phyloP scores from a whole-genome alignment of 805 yeast species.

The Trichomonascus vanleenenianus region DNA sequence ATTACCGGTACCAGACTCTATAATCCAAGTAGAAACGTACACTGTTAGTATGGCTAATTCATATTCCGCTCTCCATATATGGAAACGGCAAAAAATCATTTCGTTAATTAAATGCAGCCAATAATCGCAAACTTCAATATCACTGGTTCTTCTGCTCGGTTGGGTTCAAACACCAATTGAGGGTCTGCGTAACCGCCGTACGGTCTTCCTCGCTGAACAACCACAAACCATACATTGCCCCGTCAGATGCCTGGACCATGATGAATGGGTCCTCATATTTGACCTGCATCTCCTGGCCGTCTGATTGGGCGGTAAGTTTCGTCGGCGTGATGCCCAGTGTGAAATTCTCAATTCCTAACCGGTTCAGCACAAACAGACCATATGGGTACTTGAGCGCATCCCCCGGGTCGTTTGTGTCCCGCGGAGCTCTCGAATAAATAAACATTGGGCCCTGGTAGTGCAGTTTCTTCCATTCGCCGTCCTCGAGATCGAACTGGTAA shows the following conservation, averaged over 20 bases:
- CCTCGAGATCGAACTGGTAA: constrained; percentile 28
- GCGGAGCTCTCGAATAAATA: constrained; percentile 28
- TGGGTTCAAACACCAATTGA: constrained; percentile 27
- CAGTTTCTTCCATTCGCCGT: constrained; percentile 32
- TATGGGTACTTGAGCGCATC: constrained; percentile 27
- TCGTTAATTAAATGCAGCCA: no score
- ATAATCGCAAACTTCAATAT: no score
- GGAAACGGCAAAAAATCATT: no score
- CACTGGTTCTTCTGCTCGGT: not conserved
- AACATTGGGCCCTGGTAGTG: constrained; percentile 33
- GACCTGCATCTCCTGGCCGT: constrained; percentile 25
- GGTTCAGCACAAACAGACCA: constrained; percentile 31
- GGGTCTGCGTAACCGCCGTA: constrained; percentile 17
- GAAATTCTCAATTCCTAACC: constrained; percentile 27
- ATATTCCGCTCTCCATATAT: no score
- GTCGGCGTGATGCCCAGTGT: constrained; percentile 28
- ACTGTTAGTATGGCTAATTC: no score
- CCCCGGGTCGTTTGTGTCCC: constrained; percentile 9
- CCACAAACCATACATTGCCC: constrained; percentile 33
- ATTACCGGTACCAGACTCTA: no score
- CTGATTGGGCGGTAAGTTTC: constrained; percentile 14
- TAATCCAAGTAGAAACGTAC: no score
- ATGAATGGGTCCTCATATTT: constrained; percentile 28
- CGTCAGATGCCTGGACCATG: constrained; percentile 28
- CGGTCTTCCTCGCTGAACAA: constrained; percentile 29